These are phyloP conservation scores for Acarospora socialis DNA, from an alignment of 2,329 filamentous ascomycete genomes.

Conservation along the genomic window DNA sequence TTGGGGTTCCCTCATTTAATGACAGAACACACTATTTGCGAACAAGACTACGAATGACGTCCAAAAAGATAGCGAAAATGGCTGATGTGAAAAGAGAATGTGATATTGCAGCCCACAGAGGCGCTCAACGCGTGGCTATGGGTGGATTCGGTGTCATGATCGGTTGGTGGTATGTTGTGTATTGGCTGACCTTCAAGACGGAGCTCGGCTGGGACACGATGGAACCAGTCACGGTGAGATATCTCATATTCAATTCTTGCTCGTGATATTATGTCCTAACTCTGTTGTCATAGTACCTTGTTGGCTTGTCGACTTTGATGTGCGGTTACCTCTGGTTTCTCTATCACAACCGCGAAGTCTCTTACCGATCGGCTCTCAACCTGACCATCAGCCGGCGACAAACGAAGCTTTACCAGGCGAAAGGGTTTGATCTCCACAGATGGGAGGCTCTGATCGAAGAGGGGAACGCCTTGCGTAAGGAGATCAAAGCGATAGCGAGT, in stretches of 20 bases:
- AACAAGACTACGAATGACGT: slow-evolving; percentile 58
- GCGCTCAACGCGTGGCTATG: slow-evolving; percentile 65
- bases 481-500: slow-evolving; percentile 65
- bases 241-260: no score
- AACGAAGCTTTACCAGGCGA: slow-evolving; percentile 56
- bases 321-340: slow-evolving; percentile 88
- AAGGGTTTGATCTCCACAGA: slow-evolving; percentile 58
- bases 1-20: slow-evolving; percentile 74
- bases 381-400: slow-evolving; percentile 71
- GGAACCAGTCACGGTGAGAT: slow-evolving; percentile 65
- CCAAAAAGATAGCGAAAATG: slow-evolving; percentile 51
- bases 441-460: slow-evolving; percentile 75
- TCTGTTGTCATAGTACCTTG: slow-evolving; percentile 66
- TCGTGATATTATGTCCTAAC: no score
- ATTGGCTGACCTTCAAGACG: slow-evolving; percentile 52
- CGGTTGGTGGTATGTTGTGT: slow-evolving; percentile 72
- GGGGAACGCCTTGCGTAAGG: slow-evolving; percentile 58
- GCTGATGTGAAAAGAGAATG: slow-evolving; percentile 68
- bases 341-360: slow-evolving; percentile 80
- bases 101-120: slow-evolving; percentile 60
- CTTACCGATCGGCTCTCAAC: slow-evolving; percentile 74
- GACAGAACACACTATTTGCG: slow-evolving; percentile 85
- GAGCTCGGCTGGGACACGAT: slow-evolving; percentile 80
- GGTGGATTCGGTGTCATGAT: slow-evolving; percentile 61
- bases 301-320: slow-evolving; percentile 73